Evolutionary conservation across 2,329 filamentous ascomycete species (phyloP), one percentile per base, ranked within the genome.

Genomic region (Hortaea werneckii): DNA sequence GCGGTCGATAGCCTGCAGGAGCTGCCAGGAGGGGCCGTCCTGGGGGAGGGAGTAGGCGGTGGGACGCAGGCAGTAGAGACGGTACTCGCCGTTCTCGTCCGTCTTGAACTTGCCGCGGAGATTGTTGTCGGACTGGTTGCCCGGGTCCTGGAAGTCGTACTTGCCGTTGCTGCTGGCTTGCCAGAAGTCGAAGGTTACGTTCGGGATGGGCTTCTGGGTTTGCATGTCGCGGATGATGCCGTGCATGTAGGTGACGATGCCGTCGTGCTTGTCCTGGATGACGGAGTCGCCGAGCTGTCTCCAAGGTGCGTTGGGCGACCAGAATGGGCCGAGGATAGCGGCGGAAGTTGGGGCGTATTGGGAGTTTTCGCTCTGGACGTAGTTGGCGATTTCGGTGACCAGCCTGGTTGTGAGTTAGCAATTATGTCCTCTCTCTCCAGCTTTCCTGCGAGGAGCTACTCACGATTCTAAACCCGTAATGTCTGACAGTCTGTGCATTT

Each of bases 131-230:
- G 69, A 68, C 71, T 86, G 82, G 67, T 79, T 79, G 46, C 80
- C 75, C 0, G 81, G 82, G 65, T 87, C 83, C 66, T 85, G 81
- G 73, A 83, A 63, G 47, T 63, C 60, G 71, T 87, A 87, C 62
- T 82, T 80, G 64, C 82, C 83, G 68, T 86, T 87, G 64, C 80
- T 73, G 54, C 77, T 82, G 42, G 83, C 82, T 63, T 87, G 81
- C 83, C 83, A 87, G 70, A 87, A 82, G 62, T 87, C 84, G 58
- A 87, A 79, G 52, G 85, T 79, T 55, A 82, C 83, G 58, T 73
- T 71, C 45, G 74, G 74, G 57, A 87, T 80, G 50, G 79, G 79
- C 46, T 61, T 75, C 60, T 79, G 78, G 48, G 81, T 84, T 52
- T 77, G 70, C 54, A 82, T 70, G 59, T 85, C 80, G 41, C 66